Conservation (phyloP, 495 filamentous ascomycete species). For the Cercophora newfieldiana region DNA sequence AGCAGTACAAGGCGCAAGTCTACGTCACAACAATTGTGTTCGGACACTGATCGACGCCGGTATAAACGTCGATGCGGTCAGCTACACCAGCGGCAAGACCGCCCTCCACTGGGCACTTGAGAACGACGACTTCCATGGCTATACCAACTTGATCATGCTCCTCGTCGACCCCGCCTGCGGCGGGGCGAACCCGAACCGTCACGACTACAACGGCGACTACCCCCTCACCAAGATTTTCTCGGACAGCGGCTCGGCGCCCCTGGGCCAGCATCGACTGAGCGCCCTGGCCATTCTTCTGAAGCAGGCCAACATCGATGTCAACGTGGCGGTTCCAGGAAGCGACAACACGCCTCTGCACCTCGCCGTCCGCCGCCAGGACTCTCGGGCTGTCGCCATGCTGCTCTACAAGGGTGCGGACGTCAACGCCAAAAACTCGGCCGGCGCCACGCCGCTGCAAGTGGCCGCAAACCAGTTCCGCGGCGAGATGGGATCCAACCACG, state of each 20-base stretch:
- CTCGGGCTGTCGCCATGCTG: conserved; percentile 11
- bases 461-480: conserved; percentile 1
- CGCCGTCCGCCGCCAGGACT: conserved; percentile 15
- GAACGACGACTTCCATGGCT: neutral
- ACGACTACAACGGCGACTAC: conserved; percentile 1
- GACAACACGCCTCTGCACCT: conserved; percentile 16
- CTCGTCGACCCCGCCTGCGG: neutral
- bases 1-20: neutral
- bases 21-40: conserved; percentile 2
- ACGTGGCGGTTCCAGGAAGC: neutral
- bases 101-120: neutral
- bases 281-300: neutral
- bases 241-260: neutral
- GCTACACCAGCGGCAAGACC: neutral
- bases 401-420: conserved; percentile 17
- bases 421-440: neutral
- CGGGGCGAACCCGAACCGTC: conserved; percentile 4
- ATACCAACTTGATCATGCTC: conserved; percentile 2
- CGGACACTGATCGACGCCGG: neutral
- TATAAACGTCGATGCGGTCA: neutral
- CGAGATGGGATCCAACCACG: neutral
- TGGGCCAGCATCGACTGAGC: neutral
- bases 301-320: neutral
- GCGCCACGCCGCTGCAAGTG: neutral
- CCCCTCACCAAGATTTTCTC: neutral